Evolutionary conservation across 352 stramenopile genomes (phyloP), one percentile per base, ranked within the genome.

Genomic region (Phytophthora podocarpi): DNA sequence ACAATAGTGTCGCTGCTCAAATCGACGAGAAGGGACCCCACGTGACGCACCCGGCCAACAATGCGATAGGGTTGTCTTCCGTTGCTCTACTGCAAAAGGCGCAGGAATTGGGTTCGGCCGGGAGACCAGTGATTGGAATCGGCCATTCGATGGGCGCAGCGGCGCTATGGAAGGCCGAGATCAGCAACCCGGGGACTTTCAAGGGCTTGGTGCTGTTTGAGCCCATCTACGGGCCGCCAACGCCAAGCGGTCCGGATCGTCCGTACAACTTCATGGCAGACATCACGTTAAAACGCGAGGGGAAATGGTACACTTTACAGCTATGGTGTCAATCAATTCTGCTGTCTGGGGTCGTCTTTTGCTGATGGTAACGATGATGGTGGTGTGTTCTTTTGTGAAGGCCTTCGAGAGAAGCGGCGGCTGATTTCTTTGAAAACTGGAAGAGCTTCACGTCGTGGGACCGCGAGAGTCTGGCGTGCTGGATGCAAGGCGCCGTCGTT

Each of bases 171-270:
- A 48, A 42, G 7, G 40, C 53, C 12, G 74, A 83, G 45, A 42
- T 64, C 21, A 48, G 12, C 9, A 66, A 49, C 24, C 71, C 76
- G 0, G 76, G 72, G 8, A 81, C 70, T 27, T 85, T 85, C 31
- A 61, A 79, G 23, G 68, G 59, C 0, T 57, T 86, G 1, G 53
- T 82, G 23, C 46, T 84, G 20, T 87, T 87, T 41, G 77, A 87
- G 45, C 74, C 77, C 21, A 72, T 74, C 12, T 77, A 81, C 54
- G 61, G 61, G 3, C 60, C 58, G 0, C 60, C 49, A 11, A 39
- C 54, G 11, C 26, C 48, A 5, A 35, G 10, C 1, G 41, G 26
- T 2, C 21, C 30, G 2, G 36, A 59, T n/a, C 42, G 55, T 1
- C 49, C 48, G 10, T 46, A 49, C 16, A 70, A 75, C 46, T 71